Evolutionary conservation across 78 protist species (phyloP).

Genomic region (slime mould (Dictyostelium discoideum)): dicty_2.7 NC_007090.3:3973001-3973500

Average conservation of each 20-base stretch:
- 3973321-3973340: constrained; percentile 61
- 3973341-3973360: constrained; percentile 85
- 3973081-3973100: too few species aligned
- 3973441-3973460: constrained; percentile 92
- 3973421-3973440: constrained; percentile 91
- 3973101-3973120: too few species aligned
- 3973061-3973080: too few species aligned
- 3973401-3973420: constrained; percentile 80
- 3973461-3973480: constrained; percentile 88
- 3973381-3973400: constrained; percentile 82
- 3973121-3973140: too few species aligned
- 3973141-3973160: too few species aligned
- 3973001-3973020: too few species aligned
- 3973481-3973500: constrained; percentile 93
- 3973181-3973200: too few species aligned
- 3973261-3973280: constrained; percentile 7
- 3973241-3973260: constrained; percentile 18
- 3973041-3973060: too few species aligned
- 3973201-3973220: background rate
- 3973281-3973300: constrained; percentile 23
- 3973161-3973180: too few species aligned
- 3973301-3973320: constrained; percentile 68
- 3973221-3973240: background rate
- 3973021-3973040: too few species aligned
- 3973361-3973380: constrained; percentile 83